A percentile compares a stretch with the other conserved stretches of the same genome.
phyloP scores from a whole-genome alignment of 2,329 filamentous ascomycete species.

The Chrysoporthe cubensis region DNA sequence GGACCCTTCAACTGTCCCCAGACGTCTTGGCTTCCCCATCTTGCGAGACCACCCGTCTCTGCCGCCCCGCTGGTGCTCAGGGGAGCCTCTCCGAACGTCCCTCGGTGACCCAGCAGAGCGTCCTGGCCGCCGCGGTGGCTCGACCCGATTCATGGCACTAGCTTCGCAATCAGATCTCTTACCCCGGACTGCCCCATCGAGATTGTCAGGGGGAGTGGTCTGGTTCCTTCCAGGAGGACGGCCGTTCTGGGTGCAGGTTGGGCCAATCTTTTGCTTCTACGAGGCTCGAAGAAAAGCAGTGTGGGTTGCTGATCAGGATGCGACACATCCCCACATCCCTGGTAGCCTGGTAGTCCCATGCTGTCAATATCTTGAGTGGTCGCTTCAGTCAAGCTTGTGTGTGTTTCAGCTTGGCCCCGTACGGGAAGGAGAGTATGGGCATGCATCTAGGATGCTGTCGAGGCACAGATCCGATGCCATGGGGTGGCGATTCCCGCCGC shows the following conservation, averaged over 20 bases:
- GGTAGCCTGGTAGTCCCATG: constrained; percentile 13
- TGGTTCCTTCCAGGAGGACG: constrained; percentile 21
- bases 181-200: constrained; percentile 25
- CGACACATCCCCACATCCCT: constrained; percentile 16
- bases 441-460: neutral
- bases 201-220: constrained; percentile 28
- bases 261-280: constrained; percentile 15
- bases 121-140: constrained; percentile 18
- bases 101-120: constrained; percentile 20
- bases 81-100: constrained; percentile 15
- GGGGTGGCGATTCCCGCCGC: neutral
- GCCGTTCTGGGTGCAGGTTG: constrained; percentile 15
- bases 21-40: constrained; percentile 28
- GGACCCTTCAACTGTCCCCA: constrained; percentile 27
- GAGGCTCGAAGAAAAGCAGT: neutral
- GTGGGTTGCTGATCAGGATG: constrained; percentile 17
- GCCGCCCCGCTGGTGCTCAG: constrained; percentile 18
- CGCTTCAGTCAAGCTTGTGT: constrained; percentile 16
- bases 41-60: constrained; percentile 14
- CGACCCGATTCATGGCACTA: constrained; percentile 13
- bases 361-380: constrained; percentile 11
- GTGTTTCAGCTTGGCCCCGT: constrained; percentile 23
- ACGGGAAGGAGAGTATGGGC: constrained; percentile 1
- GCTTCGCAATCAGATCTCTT: constrained; percentile 23
- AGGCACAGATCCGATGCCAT: constrained; percentile 2